Base-by-base conservation (phyloP, 805 yeast genomes). In the Isabelozyma rhagii region DNA sequence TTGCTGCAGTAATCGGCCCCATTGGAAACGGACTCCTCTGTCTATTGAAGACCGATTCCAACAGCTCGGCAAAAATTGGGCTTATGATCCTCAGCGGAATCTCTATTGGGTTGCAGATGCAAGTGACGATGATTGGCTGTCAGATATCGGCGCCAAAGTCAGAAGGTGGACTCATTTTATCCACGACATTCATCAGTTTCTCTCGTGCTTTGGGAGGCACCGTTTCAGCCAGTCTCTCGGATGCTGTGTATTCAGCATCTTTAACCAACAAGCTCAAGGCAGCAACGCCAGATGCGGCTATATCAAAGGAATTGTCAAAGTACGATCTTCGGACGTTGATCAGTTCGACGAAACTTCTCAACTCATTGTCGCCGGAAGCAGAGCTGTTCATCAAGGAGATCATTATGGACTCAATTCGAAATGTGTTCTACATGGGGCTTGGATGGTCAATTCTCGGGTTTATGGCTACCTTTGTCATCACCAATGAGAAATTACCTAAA, bases 81-180 rank as follows among this genome's bases (percentile, higher is more conserved):
- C 64, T 70, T 34, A 71, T 78, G 48, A 74, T 80, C 27, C 55
- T 78, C 6, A 58, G 67, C 8, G 87, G 87, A 25, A 63, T 74
- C 5, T 69, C 78, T 0, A 60, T 73, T 41, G 87, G 87, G 2
- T 31, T 77, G 13, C 67, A 63, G 47, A 64, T 79, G 59, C 84
- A 81, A 58, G 65, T 80, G 1, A 55, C 71, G 13, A 63, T 78
- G 44, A 57, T 79, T 31, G 60, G 75, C 1, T 69, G 78, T 1
- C 83, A 81, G 55, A 60, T 81, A 8, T 63, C 71, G 18, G 81
- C 82, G 9, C 83, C 85, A 34, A 77, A 79, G 51, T 60, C 68
- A 1, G 72, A 79, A 6, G 85, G 84, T 13, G 72, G 77, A 3
- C 68, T 71, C 6, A 77, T 81, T 44, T 59, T 80, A 61, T 69